Evolutionary conservation across 768 basidiomycete genomes (phyloP), one percentile per base, ranked within the genome.

Genomic region (Psilocybe azurescens): DNA sequence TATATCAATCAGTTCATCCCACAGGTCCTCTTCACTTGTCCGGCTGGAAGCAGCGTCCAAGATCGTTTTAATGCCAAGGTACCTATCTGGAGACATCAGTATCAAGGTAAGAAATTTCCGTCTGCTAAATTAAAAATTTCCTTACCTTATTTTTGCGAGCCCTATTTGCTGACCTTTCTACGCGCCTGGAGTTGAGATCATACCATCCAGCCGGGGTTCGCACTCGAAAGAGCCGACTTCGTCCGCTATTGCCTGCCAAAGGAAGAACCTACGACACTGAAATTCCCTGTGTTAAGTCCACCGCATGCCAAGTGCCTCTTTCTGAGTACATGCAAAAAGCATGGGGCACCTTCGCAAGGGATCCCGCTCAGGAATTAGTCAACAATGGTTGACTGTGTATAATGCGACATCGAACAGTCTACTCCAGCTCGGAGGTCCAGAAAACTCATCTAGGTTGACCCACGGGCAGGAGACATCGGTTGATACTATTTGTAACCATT

Each of bases 321-420:
- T 72, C 77, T 5, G 67, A 61, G 53, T 75, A 72, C 52, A 58
- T 77, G 3, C 78, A 79, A 59, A 60, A 63, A 6, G 75, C 76
- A 0, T 80, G 78, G 77, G 77, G 77, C 1, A 67, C 75, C 8
- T 79, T 79, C 54, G 77, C 78, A 18, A 72, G 74, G 18, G 69
- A 79, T 63, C 74, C 78, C 1, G 44, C 62, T 2, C 58, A 69
- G 8, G 78, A 77, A 1, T 59, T 79, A 47, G 14, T 60, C 8
- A 36, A 62, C 2, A 55, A 65, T 41, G 66, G 64, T n/a, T 67
- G 68, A 64, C 68, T 3, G 28, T 59, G 36, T 69, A 69, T 29
- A 58, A 65, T 30, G 66, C 68, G 3, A 48, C 63, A 13, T 54
- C 61, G 20, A 56, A 32, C 5, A 69, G 61, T 30, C 56, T 72